These are phyloP conservation scores for Pythium dissotocum DNA, from an alignment of 352 stramenopile genomes.

Conservation along the genomic window DNA sequence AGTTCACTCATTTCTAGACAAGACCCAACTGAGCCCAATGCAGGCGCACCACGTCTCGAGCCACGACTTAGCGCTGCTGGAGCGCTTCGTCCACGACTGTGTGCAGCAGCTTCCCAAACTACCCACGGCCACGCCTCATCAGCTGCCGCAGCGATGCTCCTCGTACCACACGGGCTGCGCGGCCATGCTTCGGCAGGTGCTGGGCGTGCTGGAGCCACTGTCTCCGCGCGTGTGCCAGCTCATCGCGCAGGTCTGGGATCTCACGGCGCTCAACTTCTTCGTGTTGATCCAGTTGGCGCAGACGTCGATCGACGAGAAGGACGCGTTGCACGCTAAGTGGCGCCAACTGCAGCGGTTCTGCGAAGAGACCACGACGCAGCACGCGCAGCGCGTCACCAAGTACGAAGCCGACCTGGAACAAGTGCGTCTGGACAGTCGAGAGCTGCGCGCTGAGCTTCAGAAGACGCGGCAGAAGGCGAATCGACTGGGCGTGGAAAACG, in stretches of 20 bases:
- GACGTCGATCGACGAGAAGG: conserved; percentile 36
- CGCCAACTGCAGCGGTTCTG: conserved; percentile 36
- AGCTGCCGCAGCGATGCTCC: conserved; percentile 45
- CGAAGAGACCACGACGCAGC: conserved; percentile 32
- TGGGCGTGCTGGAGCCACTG: conserved; percentile 42
- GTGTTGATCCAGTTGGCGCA: conserved; percentile 56
- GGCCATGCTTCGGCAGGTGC: conserved; percentile 51
- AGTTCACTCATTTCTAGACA: background rate
- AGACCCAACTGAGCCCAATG: background rate
- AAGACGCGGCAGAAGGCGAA: conserved; percentile 51
- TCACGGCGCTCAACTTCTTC: conserved; percentile 66
- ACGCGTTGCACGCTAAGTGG: conserved; percentile 34
- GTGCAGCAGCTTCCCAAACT: conserved; percentile 52
- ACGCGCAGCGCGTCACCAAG: conserved; percentile 31
- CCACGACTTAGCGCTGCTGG: conserved; percentile 56
- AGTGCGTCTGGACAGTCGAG: conserved; percentile 35
- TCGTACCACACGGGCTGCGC: conserved; percentile 54
- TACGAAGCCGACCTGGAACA: conserved; percentile 44
- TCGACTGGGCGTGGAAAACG: conserved; percentile 53
- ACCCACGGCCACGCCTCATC: conserved; percentile 13
- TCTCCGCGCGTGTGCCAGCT: conserved; percentile 52
- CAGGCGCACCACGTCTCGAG: conserved; percentile 32
- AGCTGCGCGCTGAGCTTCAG: conserved; percentile 56
- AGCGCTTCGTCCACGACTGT: conserved; percentile 58
- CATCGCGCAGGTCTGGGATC: conserved; percentile 59